Evolutionary conservation across 306 rosid species (phyloP).

Genomic region (Dalbergia cultrata): DNA sequence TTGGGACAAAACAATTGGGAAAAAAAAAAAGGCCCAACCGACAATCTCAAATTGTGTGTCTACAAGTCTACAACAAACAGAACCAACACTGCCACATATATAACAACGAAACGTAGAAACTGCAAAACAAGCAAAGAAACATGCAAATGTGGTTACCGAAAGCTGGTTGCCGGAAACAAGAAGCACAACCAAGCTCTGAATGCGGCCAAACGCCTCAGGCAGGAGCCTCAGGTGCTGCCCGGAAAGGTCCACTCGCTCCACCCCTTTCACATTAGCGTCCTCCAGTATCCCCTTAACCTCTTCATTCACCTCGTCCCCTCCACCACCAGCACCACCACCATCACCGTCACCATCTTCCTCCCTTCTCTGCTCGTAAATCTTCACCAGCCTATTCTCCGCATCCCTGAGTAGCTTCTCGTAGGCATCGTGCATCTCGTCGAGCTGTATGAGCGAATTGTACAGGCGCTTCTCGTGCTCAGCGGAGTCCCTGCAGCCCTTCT

Average conservation of each 20-base stretch:
- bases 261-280: slow-evolving; percentile 65
- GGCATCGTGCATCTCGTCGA: slow-evolving; percentile 82
- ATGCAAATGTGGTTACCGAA: slow-evolving; percentile 51
- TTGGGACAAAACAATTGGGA: neutral
- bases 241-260: slow-evolving; percentile 70
- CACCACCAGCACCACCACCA: slow-evolving; percentile 3
- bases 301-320: slow-evolving; percentile 58
- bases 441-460: slow-evolving; percentile 64
- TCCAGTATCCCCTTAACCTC: slow-evolving; percentile 73
- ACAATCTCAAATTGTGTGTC: neutral
- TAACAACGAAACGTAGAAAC: neutral
- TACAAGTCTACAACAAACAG: neutral
- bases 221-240: slow-evolving; percentile 59
- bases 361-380: slow-evolving; percentile 71
- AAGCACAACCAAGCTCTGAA: slow-evolving; percentile 68
- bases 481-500: slow-evolving; percentile 55
- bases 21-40: neutral
- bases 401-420: slow-evolving; percentile 81
- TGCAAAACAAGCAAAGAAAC: neutral
- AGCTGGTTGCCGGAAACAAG: slow-evolving; percentile 76
- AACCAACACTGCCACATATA: neutral
- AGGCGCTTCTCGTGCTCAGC: slow-evolving; percentile 68
- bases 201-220: slow-evolving; percentile 78
- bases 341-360: neutral
- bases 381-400: slow-evolving; percentile 76